Evolutionary conservation across 176 grass and related monocot genomes (phyloP).

Genomic region (Zoysia pacifica): DNA sequence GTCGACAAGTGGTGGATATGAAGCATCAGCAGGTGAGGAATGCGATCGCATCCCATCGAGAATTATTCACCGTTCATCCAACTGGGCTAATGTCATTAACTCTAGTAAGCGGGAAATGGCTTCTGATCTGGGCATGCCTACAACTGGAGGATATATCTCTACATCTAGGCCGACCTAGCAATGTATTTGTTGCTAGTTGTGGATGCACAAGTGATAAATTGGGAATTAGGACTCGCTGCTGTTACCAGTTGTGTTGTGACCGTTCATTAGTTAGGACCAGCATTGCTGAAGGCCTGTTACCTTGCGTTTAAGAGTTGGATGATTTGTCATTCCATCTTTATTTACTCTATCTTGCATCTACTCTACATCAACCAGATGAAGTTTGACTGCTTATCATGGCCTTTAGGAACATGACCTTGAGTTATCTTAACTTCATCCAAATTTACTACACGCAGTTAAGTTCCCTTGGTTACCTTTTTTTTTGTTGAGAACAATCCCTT

Average conservation of each 20-base stretch:
- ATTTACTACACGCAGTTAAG: not conserved
- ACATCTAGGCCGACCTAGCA: constrained; percentile 32
- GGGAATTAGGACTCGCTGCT: not conserved
- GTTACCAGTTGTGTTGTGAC: not conserved
- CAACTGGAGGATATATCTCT: constrained; percentile 25
- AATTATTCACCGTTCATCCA: constrained; percentile 78
- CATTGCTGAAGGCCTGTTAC: not conserved
- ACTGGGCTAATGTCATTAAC: constrained; percentile 62
- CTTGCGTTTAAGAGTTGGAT: not conserved
- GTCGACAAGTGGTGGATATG: constrained; percentile 76
- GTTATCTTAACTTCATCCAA: not conserved
- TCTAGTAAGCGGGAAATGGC: constrained; percentile 31
- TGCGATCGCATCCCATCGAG: constrained; percentile 69
- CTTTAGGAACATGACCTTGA: not conserved
- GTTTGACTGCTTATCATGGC: not conserved
- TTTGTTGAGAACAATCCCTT: too few relatives aligned
- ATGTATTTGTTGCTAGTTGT: not conserved
- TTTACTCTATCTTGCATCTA: not conserved
- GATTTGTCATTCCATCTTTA: not conserved
- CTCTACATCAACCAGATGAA: not conserved
- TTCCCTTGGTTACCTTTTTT: not conserved
- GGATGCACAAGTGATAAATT: not conserved
- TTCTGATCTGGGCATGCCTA: constrained; percentile 35
- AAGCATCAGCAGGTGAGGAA: constrained; percentile 80
- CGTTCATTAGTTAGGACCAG: not conserved